These are phyloP conservation scores for Umbelopsis isabellina DNA, from an alignment of 192 early-diverging fungal species.

Conservation along the genomic window DNA sequence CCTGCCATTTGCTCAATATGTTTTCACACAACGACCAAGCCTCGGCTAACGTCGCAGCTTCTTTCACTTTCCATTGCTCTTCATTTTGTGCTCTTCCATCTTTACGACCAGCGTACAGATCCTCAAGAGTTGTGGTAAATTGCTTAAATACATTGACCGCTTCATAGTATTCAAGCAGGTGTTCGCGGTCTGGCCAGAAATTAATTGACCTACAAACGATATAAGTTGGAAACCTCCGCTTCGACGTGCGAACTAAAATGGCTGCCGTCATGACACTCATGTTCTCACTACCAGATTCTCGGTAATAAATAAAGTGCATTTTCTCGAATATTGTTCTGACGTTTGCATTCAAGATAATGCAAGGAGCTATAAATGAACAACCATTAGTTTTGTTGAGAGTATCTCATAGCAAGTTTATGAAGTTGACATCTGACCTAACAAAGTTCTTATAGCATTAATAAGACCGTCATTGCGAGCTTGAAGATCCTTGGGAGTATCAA, in stretches of 20 bases:
- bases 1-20: slow-evolving; percentile 30
- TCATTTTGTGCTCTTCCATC: not conserved
- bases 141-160: slow-evolving; percentile 41
- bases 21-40: slow-evolving; percentile 40
- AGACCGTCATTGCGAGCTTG: not conserved
- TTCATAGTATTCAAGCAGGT: slow-evolving; percentile 47
- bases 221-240: slow-evolving; percentile 44
- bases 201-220: slow-evolving; percentile 38
- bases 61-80: slow-evolving; percentile 3
- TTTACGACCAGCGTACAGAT: slow-evolving; percentile 29
- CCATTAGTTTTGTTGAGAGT: not conserved
- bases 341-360: slow-evolving; percentile 40
- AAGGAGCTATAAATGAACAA: slow-evolving; percentile 33
- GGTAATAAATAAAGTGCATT: slow-evolving; percentile 48
- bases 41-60: not conserved
- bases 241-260: slow-evolving; percentile 46
- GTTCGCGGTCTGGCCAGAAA: slow-evolving; percentile 37
- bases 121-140: slow-evolving; percentile 32
- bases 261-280: slow-evolving; percentile 37
- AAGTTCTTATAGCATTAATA: not conserved
- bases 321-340: slow-evolving; percentile 41
- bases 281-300: slow-evolving; percentile 26
- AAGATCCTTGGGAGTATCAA: not conserved
- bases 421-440: not conserved
- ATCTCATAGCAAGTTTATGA: not conserved